Percentiles rank a stretch among this genome's conserved stretches.
Conservation (phyloP, 495 filamentous ascomycete genomes). For the Penicillium pancosmium region DNA sequence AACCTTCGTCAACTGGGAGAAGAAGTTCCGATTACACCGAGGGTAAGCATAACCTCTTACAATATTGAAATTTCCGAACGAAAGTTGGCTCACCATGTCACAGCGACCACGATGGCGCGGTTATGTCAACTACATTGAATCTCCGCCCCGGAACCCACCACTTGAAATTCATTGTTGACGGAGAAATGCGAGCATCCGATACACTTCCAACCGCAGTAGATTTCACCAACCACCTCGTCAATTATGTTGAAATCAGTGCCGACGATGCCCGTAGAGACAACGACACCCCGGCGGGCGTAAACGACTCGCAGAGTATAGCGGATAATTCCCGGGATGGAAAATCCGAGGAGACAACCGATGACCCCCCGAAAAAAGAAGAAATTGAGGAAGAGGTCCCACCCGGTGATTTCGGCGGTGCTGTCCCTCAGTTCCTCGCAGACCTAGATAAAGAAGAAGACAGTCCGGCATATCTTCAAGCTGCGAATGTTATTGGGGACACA, state of each 20-base stretch:
- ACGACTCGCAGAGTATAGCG: constrained; percentile 50
- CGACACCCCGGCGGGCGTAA: constrained; percentile 42
- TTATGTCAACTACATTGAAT: constrained; percentile 73
- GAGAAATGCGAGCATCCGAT: constrained; percentile 84
- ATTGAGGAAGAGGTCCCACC: constrained; percentile 50
- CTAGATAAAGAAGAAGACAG: constrained; percentile 82
- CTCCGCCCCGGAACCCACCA: constrained; percentile 94
- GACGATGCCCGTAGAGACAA: constrained; percentile 55
- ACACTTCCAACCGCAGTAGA: constrained; percentile 93
- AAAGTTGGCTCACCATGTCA: constrained; percentile 14
- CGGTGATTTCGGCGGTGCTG: constrained; percentile 56
- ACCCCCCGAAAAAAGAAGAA: constrained; percentile 46
- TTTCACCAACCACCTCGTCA: constrained; percentile 93
- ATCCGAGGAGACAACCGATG: constrained; percentile 42
- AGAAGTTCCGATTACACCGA: constrained; percentile 82
- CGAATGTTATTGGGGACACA: constrained; percentile 69
- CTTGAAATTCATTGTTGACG: constrained; percentile 93
- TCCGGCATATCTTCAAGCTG: constrained; percentile 67
- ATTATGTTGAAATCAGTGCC: constrained; percentile 91
- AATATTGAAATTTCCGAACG: background rate
- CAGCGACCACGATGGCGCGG: constrained; percentile 48
- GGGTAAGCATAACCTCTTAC: constrained; percentile 55
- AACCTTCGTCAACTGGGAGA: constrained; percentile 94
- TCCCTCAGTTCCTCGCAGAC: constrained; percentile 85
- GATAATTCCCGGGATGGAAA: constrained; percentile 39